Conservation (phyloP, 257 asterid genomes). For the Verbena officinalis region DNA sequence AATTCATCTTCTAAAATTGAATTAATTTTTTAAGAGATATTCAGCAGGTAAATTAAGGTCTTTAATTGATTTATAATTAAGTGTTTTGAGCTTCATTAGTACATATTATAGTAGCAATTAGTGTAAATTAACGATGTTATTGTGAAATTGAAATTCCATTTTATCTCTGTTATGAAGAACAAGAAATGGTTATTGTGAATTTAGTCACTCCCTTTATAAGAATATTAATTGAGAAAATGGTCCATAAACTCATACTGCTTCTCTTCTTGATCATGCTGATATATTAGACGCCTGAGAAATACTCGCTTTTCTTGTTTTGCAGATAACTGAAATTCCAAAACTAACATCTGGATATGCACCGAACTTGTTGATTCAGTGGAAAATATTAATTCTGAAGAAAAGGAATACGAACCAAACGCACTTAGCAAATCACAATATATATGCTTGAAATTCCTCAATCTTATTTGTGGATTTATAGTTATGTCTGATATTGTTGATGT, state of each 20-base stretch:
- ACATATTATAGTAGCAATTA: no score
- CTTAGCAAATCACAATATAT: constrained; percentile 75
- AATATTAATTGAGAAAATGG: not conserved
- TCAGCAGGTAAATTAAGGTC: no score
- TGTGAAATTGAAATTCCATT: constrained; percentile 6
- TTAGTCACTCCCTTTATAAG: not conserved
- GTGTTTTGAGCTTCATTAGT: no score
- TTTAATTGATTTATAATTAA: no score
- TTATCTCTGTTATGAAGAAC: constrained; percentile 8
- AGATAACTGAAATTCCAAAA: constrained; percentile 80
- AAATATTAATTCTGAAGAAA: constrained; percentile 70
- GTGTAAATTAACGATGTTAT: no score
- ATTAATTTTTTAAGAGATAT: no score
- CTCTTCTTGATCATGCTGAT: constrained; percentile 2
- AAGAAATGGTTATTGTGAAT: not conserved
- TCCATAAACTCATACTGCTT: not conserved
- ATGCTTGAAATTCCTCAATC: constrained; percentile 83
- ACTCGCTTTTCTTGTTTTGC: constrained; percentile 36
- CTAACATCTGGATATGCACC: constrained; percentile 72
- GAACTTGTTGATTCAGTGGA: constrained; percentile 79
- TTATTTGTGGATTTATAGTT: constrained; percentile 1
- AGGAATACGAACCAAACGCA: constrained; percentile 79
- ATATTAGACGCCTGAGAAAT: not conserved
- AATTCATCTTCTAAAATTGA: no score
- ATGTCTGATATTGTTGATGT: constrained; percentile 7